Evolutionary conservation across 208 protist genomes (phyloP).

Genomic region (Crithidia fasciculata): DNA sequence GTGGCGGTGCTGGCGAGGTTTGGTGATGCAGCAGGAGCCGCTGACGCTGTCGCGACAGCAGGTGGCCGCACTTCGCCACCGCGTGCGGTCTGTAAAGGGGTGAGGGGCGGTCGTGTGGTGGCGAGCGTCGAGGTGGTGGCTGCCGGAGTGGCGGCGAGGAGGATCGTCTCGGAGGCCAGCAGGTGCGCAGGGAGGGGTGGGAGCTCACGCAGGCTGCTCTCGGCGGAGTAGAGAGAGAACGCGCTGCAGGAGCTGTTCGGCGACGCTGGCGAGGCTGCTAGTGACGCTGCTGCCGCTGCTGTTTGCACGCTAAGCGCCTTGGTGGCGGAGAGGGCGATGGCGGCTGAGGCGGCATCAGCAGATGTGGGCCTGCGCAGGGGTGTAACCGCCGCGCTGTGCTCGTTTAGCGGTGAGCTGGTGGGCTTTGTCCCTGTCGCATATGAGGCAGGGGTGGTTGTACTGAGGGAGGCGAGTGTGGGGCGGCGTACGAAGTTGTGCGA

Average conservation of each 20-base stretch:
- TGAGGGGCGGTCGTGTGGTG: no score
- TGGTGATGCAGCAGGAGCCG: no score
- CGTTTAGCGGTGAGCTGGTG: no score
- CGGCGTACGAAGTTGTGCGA: background rate
- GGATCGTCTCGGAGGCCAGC: background rate
- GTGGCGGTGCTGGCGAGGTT: no score
- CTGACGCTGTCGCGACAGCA: no score
- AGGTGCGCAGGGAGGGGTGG: slow-evolving; percentile 2
- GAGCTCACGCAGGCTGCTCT: slow-evolving; percentile 18
- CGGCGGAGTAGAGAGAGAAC: slow-evolving; percentile 32
- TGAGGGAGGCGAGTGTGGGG: background rate
- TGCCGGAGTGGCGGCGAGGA: background rate
- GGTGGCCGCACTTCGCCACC: no score
- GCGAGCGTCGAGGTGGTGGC: no score
- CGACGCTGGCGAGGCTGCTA: background rate
- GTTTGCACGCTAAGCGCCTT: background rate
- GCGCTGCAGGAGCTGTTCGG: slow-evolving; percentile 26
- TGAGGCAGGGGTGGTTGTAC: no score
- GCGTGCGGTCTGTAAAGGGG: no score
- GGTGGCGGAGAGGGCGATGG: background rate
- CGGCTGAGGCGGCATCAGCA: background rate
- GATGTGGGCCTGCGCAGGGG: background rate
- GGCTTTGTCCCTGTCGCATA: no score
- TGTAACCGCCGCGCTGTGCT: no score
- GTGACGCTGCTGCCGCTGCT: background rate